Base-by-base conservation (phyloP, 208 protist species). In the Acanthamoeba castellanii region DNA sequence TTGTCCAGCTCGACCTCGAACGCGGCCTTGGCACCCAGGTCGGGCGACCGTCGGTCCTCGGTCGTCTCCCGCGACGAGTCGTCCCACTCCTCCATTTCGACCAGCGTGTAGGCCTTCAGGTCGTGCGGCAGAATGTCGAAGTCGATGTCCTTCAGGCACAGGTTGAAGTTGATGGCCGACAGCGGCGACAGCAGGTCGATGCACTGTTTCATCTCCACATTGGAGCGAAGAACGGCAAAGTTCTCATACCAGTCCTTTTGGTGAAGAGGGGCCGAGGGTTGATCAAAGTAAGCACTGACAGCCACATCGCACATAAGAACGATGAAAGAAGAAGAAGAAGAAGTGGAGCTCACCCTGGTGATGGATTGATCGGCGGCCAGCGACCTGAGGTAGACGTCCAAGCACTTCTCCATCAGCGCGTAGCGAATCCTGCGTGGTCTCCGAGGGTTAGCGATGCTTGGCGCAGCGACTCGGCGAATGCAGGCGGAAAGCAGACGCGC, bases 121-220 rank as follows among this genome's bases (percentile, higher is more conserved):
- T 94, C 89, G 55, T 52, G 25, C 50, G 89, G 89, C 89, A 94
- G 70, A 37, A 9, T 18, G 47, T 94, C 89, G 42, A 94, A 94
- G 37, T 74, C 66, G 16, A 94, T 82, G 68, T 94, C 89, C 55
- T 94, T 94, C 59, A 94, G 50, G 66, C 89, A 94, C 37, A 94
- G 66, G 42, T 66, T 68, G 68, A 76, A 94, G 59, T 94, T 37
- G 27, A 94, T 37, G 30, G 42, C 27, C 16, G 66, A 82, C n/a
- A 94, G 68, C 22, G 68, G 61, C 32, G 68, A 32, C 68, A 94
- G 11, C n/a, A 94, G 14, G 27, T 82, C 89, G 32, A 94, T 34
- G 68, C 20, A 84, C 89, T 82, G 37, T 27, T 82, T 74, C 50
- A 94, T 55, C 13, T 94, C 66, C n/a, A 50, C 37, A 30, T 61